These are phyloP conservation scores for Candida nonsorbophila DNA, from an alignment of 805 yeast genomes.

Conservation along the genomic window DNA sequence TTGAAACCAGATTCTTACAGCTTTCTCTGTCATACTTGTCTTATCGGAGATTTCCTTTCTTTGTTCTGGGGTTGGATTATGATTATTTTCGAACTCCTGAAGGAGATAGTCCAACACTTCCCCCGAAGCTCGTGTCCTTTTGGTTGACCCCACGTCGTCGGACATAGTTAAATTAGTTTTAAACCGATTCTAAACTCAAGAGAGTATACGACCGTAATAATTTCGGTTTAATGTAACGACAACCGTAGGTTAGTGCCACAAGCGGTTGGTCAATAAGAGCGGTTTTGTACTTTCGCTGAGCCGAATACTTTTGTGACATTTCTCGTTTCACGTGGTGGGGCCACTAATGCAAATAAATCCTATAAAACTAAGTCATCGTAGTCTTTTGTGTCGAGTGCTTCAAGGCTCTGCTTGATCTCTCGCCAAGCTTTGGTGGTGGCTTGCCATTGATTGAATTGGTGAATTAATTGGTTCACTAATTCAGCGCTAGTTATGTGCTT, in stretches of 20 bases:
- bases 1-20: conserved; percentile 92
- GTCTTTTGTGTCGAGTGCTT: conserved; percentile 26
- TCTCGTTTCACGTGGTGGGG: no score
- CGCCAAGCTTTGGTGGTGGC: conserved; percentile 23
- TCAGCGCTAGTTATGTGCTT: conserved; percentile 22
- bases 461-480: conserved; percentile 18
- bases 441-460: conserved; percentile 23
- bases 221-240: no score
- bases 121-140: conserved; percentile 73
- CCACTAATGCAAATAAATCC: no score
- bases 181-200: neutral
- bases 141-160: conserved; percentile 12
- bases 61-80: conserved; percentile 70
- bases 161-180: conserved; percentile 2
- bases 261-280: no score
- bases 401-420: conserved; percentile 26
- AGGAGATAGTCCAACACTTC: conserved; percentile 67
- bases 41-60: conserved; percentile 64
- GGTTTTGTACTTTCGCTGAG: no score
- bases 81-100: conserved; percentile 63
- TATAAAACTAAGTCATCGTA: conserved; percentile 19
- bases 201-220: no score
- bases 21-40: conserved; percentile 81
- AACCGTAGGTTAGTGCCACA: no score
- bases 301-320: no score